Base-by-base conservation (phyloP, 306 rosid species). In the Begonia peltatifolia region DNA sequence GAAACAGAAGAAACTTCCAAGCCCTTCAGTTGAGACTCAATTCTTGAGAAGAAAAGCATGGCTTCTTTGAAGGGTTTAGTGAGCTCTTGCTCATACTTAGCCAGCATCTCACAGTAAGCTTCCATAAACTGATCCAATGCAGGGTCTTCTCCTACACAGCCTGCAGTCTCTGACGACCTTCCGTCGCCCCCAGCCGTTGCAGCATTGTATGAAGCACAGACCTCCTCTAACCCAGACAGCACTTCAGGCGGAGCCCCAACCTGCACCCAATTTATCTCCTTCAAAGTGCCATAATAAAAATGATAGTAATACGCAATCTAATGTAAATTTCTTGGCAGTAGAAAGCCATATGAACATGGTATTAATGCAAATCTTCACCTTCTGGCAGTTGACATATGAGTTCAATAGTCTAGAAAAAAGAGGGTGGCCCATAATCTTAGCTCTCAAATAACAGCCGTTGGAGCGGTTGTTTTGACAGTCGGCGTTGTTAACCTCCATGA, bases 51-150 rank as follows among this genome's bases (percentile, higher is more conserved):
- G 66, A 72, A 71, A 35, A 71, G 53, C 77, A 71, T 71, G 60
- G 81, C 81, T 59, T 76, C 81, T 35, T 68, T 72, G 51, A 76
- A 68, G 30, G 77, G 77, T 41, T 68, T 64, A 22, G 69, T 64
- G 47, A 76, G 65, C 68, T 76, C 81, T 68, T 76, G 68, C 53
- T 76, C 69, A 35, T 76, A 76, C 55, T 76, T 76, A 9, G 49
- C 55, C 46, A 76, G 70, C 77, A 76, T 76, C 66, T 76, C 77
- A 64, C 81, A 76, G 12, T 76, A 71, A 10, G 81, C 81, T 52
- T 76, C 81, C 81, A 76, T 76, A 68, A 76, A 76, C 58, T 76
- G 81, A 59, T 76, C 81, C 61, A 76, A 54, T 16, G 50, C 81
- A 5, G 77, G 64, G 30, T 76, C 77, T 61, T 42, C 49, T 46